Conservation (phyloP, 805 yeast species). For the Saccharomycopsis schoenii region DNA sequence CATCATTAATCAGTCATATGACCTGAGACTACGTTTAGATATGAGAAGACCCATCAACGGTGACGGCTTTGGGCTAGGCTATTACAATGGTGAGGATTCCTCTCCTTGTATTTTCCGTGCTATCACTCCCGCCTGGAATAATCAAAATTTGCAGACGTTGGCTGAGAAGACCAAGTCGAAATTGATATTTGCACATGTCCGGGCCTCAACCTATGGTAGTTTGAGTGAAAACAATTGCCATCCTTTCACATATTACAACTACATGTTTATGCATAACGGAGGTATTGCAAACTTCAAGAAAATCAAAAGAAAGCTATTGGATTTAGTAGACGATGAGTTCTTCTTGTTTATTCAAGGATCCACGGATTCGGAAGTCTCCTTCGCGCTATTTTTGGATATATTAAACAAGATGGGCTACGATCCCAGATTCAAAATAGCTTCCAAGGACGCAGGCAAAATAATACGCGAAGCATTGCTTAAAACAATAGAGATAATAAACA, state of each 20-base stretch:
- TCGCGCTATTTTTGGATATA: constrained; percentile 78
- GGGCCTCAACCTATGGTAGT: constrained; percentile 95
- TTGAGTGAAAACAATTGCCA: constrained; percentile 94
- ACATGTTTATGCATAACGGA: constrained; percentile 98
- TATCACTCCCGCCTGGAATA: constrained; percentile 98
- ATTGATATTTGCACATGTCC: constrained; percentile 86
- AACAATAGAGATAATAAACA: constrained; percentile 66
- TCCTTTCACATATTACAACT: constrained; percentile 78
- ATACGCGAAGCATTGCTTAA: constrained; percentile 59
- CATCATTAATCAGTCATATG: constrained; percentile 92
- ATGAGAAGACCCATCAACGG: constrained; percentile 90
- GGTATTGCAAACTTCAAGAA: constrained; percentile 63
- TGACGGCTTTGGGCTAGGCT: constrained; percentile 97
- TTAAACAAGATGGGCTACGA: constrained; percentile 67
- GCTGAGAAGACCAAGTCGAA: constrained; percentile 81
- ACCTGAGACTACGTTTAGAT: constrained; percentile 78
- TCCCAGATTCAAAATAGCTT: constrained; percentile 34
- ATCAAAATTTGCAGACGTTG: constrained; percentile 74
- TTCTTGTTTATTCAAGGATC: constrained; percentile 81
- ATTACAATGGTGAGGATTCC: constrained; percentile 50
- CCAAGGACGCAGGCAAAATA: constrained; percentile 34
- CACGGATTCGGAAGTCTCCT: constrained; percentile 93
- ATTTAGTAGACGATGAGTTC: constrained; percentile 69
- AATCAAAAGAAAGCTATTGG: constrained; percentile 65
- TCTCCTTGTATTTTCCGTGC: constrained; percentile 93